phyloP scores from a whole-genome alignment of 805 yeast genomes.

The Nakazawaea populi region DNA sequence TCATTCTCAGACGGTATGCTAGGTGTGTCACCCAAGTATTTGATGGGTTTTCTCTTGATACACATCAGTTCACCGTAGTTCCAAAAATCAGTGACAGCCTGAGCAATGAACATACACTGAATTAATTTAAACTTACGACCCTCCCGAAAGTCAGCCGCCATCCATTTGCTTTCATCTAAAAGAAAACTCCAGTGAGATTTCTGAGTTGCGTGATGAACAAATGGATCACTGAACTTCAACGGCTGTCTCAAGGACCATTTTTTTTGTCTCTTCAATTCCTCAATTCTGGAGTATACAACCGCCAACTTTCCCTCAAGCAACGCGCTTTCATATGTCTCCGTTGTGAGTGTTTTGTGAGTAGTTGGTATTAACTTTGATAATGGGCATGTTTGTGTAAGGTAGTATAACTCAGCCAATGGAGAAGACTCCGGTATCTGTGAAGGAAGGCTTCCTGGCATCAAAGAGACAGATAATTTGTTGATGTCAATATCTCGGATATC shows the following conservation, averaged over 20 bases:
- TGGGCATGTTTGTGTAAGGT: slow-evolving; percentile 84
- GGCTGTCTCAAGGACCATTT: slow-evolving; percentile 94
- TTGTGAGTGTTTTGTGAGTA: slow-evolving; percentile 79
- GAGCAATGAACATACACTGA: slow-evolving; percentile 63
- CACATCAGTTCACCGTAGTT: slow-evolving; percentile 64
- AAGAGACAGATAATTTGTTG: slow-evolving; percentile 35
- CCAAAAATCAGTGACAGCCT: slow-evolving; percentile 77
- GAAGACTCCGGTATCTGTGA: slow-evolving; percentile 49
- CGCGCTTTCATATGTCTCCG: slow-evolving; percentile 81
- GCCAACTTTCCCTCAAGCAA: slow-evolving; percentile 87
- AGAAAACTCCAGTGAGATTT: slow-evolving; percentile 67
- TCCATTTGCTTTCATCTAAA: slow-evolving; percentile 77
- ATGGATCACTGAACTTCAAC: slow-evolving; percentile 63
- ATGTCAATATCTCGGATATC: slow-evolving; percentile 33
- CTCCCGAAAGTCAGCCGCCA: slow-evolving; percentile 73
- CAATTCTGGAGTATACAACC: slow-evolving; percentile 84
- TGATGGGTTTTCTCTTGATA: slow-evolving; percentile 44
- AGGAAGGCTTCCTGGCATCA: slow-evolving; percentile 47
- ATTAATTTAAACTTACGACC: slow-evolving; percentile 64
- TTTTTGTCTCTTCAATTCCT: slow-evolving; percentile 80
- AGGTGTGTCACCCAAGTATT: slow-evolving; percentile 12
- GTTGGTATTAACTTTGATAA: slow-evolving; percentile 74
- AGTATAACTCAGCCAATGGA: slow-evolving; percentile 81
- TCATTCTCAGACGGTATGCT: too few relatives aligned
- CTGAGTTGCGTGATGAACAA: slow-evolving; percentile 23